Evolutionary conservation across 345 rosid species (phyloP), one percentile per base, ranked within the genome.

Genomic region (Gossypium ekmanianum): DNA sequence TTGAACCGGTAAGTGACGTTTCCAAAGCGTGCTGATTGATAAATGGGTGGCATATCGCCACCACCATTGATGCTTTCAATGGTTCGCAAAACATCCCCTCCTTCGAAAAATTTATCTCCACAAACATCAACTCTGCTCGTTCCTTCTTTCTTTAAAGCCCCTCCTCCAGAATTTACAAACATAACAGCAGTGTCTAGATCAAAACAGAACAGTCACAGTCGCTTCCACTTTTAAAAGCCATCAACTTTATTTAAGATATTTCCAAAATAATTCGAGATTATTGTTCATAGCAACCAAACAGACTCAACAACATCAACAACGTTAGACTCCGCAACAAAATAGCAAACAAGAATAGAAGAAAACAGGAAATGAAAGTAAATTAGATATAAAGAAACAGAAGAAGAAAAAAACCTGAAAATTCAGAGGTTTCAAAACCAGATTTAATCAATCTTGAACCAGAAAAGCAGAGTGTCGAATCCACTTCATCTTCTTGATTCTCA

Each of bases 111-210:
- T 16, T 71, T 47, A 69, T 86, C 89, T 16, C 75, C 73, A 55
- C 74, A 18, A 51, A 82, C 55, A 61, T 63, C 34, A 6, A 78
- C 27, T 1, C 34, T 58, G 16, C 57, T 72, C 20, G 57, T 72
- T 62, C 63, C 78, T 65, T 75, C 78, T 55, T 78, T 24, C 69
- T 75, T 22, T 41, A 68, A 16, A 56, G 61, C 39, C 78, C 68
- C 84, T 27, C 81, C 78, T 61, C 89, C 89, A 62, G 84, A 80
- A 79, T 86, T 86, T 51, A 86, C 56, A 79, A 84, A 84, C 73
- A 61, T 79, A 39, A 80, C 75, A 77, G 45, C 5, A 43, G 75
- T 67, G 72, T 79, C 89, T 86, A 77, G 20, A 68, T 24, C 51
- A 74, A 72, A 51, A 61, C 50, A 71, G 52, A 72, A 54, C 58